Evolutionary conservation across 768 basidiomycete genomes (phyloP).

Genomic region (Lactarius evosmus): DNA sequence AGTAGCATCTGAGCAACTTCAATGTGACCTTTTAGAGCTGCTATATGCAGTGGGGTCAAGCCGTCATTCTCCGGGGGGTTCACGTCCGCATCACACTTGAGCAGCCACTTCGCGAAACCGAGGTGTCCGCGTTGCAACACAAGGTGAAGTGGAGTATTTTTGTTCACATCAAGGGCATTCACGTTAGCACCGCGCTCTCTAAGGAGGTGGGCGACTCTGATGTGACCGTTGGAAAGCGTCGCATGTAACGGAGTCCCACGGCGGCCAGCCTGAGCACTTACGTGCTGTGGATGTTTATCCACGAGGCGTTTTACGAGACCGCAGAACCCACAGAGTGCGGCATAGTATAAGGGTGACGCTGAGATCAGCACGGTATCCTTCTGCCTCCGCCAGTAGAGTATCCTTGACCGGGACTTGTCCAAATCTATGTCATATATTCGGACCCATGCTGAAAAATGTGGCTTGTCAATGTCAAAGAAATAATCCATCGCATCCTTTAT

Average conservation of each 20-base stretch:
- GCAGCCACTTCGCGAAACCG: background rate
- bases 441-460: background rate
- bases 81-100: background rate
- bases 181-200: background rate
- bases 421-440: background rate
- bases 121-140: fast-evolving
- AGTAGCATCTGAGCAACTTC: too few relatives aligned
- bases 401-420: too few relatives aligned
- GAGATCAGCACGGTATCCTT: too few relatives aligned
- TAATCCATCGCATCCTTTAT: background rate
- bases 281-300: background rate
- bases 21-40: background rate
- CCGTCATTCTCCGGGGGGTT: background rate
- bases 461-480: background rate
- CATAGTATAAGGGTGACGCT: background rate
- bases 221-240: background rate
- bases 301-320: background rate
- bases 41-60: background rate
- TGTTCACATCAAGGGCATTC: background rate
- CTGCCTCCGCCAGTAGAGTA: fast-evolving
- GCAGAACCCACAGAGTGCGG: background rate
- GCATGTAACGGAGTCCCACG: background rate
- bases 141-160: background rate
- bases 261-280: background rate
- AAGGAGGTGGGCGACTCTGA: background rate